phyloP scores from a whole-genome alignment of 768 basidiomycete genomes.

The Panus rudis region DNA sequence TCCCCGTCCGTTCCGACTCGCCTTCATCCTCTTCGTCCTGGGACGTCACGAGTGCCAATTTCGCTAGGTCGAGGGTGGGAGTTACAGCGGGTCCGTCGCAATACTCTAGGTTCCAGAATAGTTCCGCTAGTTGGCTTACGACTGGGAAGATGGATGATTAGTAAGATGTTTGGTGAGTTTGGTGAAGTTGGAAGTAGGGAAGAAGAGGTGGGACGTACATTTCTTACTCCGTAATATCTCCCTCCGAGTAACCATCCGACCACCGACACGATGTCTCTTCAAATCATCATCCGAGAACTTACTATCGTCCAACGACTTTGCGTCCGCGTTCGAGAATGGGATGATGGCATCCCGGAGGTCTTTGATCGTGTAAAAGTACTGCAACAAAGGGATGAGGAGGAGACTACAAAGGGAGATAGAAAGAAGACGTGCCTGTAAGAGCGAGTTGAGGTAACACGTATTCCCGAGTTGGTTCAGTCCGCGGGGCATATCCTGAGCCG shows the following conservation, averaged over 20 bases:
- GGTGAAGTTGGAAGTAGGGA: not conserved
- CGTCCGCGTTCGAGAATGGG: constrained; percentile 46
- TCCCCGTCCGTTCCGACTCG: constrained; percentile 46
- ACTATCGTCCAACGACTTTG: constrained; percentile 54
- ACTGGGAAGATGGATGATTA: constrained; percentile 40
- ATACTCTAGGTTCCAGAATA: constrained; percentile 74
- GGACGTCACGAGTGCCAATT: constrained; percentile 84
- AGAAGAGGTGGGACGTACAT: constrained; percentile 41
- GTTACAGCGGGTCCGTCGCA: constrained; percentile 63
- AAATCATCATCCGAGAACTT: constrained; percentile 77
- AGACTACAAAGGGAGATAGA: not conserved
- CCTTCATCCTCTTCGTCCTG: constrained; percentile 88
- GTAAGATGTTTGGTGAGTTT: too few relatives aligned
- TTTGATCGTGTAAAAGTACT: constrained; percentile 97
- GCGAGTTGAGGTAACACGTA: constrained; percentile 81
- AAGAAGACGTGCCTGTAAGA: constrained; percentile 46
- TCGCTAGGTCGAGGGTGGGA: constrained; percentile 80
- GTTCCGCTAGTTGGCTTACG: constrained; percentile 66
- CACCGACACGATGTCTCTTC: constrained; percentile 81
- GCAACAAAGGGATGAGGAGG: not conserved
- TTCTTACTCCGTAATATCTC: constrained; percentile 82
- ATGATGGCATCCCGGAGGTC: constrained; percentile 75
- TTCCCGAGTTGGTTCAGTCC: constrained; percentile 87
- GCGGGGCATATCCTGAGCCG: constrained; percentile 64
- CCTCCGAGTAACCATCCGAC: constrained; percentile 69